Base-by-base conservation (phyloP, 805 yeast genomes). In the Metschnikowia lochheadii region DNA sequence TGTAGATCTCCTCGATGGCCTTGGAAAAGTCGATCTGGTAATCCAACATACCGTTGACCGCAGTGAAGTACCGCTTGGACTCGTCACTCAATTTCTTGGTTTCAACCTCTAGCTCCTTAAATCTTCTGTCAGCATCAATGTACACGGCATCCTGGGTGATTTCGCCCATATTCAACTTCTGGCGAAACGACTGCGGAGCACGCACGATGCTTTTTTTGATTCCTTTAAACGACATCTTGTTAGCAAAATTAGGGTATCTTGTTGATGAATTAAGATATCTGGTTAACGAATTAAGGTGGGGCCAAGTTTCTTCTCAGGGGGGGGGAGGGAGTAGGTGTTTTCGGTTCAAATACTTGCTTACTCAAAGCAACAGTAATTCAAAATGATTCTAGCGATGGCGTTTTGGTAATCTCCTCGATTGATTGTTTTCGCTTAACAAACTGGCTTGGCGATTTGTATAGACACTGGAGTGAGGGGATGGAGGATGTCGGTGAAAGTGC, bases 11-110 rank as follows among this genome's bases (percentile, higher is more conserved):
- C 67, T 91, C 97, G 69, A 94, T 89, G 3, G 96, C 92, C 63
- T 85, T 86, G n/a, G 96, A 87, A 67, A 91, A 94, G 52, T 92
- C 97, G 57, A 92, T 85, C 68, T 94, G 99, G 68, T 87, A 94
- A 51, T 83, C 85, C 59, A 94, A 76, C 96, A 94, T 90, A 40
- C 92, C 96, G 63, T 88, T 89, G 49, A 94, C 96, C 0, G 98
- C 96, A 33, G 80, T 79, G 61, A 88, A 90, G 70, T 94, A 94
- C 65, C 96, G 81, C 62, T 85, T 88, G 31, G 96, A 85, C 70
- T 92, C 98, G 36, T 87, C 89, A 60, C 90, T 86, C 53, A 94
- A 76, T 64, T 89, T 87, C 72, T 89, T 88, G 36, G 97, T 90
- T 68, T 91, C 96, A 15, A 72, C 66, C 68, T 94, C 99, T 61